Conservation (phyloP, 148 eudicot genomes). For the Rhododendron kiyosumense region DNA sequence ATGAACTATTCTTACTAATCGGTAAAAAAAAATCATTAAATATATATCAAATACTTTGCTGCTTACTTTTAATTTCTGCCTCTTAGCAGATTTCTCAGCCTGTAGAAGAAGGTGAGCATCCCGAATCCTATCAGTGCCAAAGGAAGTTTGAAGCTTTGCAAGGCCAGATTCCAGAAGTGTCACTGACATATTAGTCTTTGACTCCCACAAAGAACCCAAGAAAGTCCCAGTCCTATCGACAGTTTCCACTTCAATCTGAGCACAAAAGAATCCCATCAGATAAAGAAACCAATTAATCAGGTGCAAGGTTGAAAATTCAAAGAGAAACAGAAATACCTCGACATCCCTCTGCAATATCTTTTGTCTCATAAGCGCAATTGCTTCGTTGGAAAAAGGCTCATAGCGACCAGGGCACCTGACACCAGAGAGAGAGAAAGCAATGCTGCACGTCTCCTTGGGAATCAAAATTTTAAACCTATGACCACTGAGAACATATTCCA, state of each 20-base stretch:
- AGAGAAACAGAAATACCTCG: constrained; percentile 50
- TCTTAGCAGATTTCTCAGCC: constrained; percentile 85
- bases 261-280: not conserved
- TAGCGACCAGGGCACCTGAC: constrained; percentile 94
- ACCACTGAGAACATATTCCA: constrained; percentile 92
- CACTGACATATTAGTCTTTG: constrained; percentile 57
- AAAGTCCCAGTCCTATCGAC: constrained; percentile 94
- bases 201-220: constrained; percentile 87
- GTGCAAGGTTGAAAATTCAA: not conserved
- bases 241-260: constrained; percentile 88
- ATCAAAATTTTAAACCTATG: constrained; percentile 74
- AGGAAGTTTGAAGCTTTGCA: constrained; percentile 72
- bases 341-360: constrained; percentile 95
- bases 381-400: constrained; percentile 79
- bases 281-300: not conserved
- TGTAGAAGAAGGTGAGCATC: constrained; percentile 72
- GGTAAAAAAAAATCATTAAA: not conserved
- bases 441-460: constrained; percentile 83
- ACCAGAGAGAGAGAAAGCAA: constrained; percentile 85
- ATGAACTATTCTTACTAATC: not conserved
- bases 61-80: constrained; percentile 75
- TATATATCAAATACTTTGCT: not conserved
- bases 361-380: constrained; percentile 86
- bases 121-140: constrained; percentile 67
- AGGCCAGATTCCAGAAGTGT: constrained; percentile 82